Evolutionary conservation across 306 rosid species (phyloP), one percentile per base, ranked within the genome.

Genomic region (Pyrus bretschneideri): DNA sequence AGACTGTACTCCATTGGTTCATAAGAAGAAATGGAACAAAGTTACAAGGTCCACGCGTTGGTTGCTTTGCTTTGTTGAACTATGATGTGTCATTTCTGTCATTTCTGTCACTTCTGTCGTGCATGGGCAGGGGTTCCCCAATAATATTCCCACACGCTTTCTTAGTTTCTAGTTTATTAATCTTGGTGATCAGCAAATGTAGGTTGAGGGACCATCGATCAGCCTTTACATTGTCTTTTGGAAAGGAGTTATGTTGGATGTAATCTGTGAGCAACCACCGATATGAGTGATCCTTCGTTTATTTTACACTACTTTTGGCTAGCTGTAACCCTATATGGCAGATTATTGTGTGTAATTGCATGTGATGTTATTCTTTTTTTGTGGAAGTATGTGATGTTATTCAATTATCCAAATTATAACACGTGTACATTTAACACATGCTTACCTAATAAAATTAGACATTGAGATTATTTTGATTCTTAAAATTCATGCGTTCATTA

Each of bases 21-120:
- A 33, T 60, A 61, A 7, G 40, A 42, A 49, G 6, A 51, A 72
- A 61, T 11, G 27, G 49, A 55, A 3, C 57, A 72, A 51, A 6
- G 55, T 51, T 51, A 15, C 55, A 23, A 68, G 88, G 93, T 88
- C 91, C 93, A 91, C 97, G 75, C 97, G 95, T 15, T 89, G 80
- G 67, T 88, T 91, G 89, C 89, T 82, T 63, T 15, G 69, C 68
- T 63, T 82, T 79, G 83, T 83, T 86, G 91, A 87, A 84, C 82
- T 76, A 81, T 29, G 80, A 33, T 25, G 44, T 30, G 22, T 18
- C 13, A 4, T 30, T 7, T 29, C 21, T 62, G 5, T 10, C 23
- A 22, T 3, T 18, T 3, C 55, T 17, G 21, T 17, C 9, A 31
- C 1, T 18, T 3, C 55, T 17, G 21, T 17, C 9, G 18, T 33